These are phyloP conservation scores for Colletotrichum eleusines DNA, from an alignment of 2,329 filamentous ascomycete species.

Conservation along the genomic window DNA sequence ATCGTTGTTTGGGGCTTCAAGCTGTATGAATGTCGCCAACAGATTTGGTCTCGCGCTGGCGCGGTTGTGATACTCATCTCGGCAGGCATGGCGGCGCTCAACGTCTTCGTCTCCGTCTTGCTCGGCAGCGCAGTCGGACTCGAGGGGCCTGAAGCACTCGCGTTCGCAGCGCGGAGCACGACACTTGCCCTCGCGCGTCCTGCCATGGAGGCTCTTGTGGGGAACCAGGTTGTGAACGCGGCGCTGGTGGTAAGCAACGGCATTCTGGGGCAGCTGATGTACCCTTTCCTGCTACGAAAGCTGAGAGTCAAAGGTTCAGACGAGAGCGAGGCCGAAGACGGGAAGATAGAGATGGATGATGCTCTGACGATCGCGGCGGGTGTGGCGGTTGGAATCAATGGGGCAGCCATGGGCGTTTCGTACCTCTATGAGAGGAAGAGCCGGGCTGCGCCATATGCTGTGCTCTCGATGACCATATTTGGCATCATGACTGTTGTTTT, in stretches of 20 bases:
- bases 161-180: constrained; percentile 63
- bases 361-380: constrained; percentile 61
- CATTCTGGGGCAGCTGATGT: constrained; percentile 57
- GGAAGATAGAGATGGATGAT: constrained; percentile 44
- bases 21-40: constrained; percentile 62
- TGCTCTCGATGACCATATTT: constrained; percentile 68
- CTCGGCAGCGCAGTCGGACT: constrained; percentile 55
- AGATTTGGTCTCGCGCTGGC: constrained; percentile 59
- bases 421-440: constrained; percentile 67
- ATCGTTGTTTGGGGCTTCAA: constrained; percentile 67
- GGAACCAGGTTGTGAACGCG: constrained; percentile 61
- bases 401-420: constrained; percentile 70
- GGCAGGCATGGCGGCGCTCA: constrained; percentile 53
- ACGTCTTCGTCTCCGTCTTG: constrained; percentile 57
- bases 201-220: constrained; percentile 58
- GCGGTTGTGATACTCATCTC: constrained; percentile 54
- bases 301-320: constrained; percentile 38
- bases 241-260: constrained; percentile 65
- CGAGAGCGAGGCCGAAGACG: not conserved
- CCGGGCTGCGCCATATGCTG: constrained; percentile 66
- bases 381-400: constrained; percentile 68
- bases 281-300: constrained; percentile 51
- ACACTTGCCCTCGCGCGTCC: constrained; percentile 64
- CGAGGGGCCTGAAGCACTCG: constrained; percentile 50
- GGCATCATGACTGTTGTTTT: constrained; percentile 68